phyloP scores from a whole-genome alignment of 331 rosid species.

The Acacia concinna region DNA sequence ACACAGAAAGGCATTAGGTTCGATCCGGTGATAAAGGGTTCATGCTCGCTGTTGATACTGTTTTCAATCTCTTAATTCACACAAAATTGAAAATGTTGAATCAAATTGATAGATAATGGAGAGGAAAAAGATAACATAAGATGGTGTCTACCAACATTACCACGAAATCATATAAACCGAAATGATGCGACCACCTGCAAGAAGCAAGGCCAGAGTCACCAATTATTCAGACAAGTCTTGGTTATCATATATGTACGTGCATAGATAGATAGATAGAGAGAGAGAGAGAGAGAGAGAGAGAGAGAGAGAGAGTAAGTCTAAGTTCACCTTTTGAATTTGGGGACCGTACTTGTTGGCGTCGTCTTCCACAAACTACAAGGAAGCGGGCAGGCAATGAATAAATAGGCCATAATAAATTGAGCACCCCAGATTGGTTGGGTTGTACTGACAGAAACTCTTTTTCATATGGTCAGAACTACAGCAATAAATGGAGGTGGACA shows the following conservation, averaged over 20 bases:
- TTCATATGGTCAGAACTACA: not conserved
- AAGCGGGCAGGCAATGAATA: not conserved
- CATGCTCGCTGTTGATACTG: not conserved
- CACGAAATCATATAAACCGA: constrained; percentile 50
- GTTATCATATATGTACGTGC: no score
- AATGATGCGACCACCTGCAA: constrained; percentile 82
- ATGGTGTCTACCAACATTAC: not conserved
- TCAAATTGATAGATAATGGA: not conserved
- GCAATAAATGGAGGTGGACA: not conserved
- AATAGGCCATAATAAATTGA: not conserved
- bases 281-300: not conserved
- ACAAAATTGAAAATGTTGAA: not conserved
- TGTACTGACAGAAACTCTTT: not conserved
- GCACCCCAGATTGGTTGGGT: not conserved
- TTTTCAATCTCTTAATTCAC: not conserved
- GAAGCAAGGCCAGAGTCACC: constrained; percentile 21
- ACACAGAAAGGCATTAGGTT: not conserved
- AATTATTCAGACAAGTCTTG: no score
- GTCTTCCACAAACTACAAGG: constrained; percentile 63
- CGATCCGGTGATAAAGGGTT: not conserved
- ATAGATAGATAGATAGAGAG: no score
- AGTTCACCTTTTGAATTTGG: constrained; percentile 56
- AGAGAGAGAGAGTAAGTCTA: not conserved
- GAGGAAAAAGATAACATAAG: not conserved
- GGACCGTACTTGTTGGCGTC: constrained; percentile 63